Percentiles rank a stretch among this genome's conserved stretches.
These are phyloP conservation scores for Fusarium sp. DNA, from an alignment of 2,329 filamentous ascomycete genomes.

Conservation along the genomic window DNA sequence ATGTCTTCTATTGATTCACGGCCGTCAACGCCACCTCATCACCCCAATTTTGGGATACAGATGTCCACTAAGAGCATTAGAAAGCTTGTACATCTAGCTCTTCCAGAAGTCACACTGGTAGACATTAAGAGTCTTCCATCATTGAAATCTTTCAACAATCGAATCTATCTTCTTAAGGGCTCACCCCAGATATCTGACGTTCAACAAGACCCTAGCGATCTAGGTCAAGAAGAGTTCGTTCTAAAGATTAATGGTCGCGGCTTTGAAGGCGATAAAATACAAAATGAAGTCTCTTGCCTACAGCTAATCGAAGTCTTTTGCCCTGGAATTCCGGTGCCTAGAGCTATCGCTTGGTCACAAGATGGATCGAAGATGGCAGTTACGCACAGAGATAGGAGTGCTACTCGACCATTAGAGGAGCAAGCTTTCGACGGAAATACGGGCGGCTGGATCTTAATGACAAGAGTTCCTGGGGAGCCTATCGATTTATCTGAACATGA, in stretches of 20 bases:
- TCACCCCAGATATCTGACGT: fast-evolving
- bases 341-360: conserved; percentile 15
- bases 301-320: conserved; percentile 3
- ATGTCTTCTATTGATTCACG: background rate
- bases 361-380: background rate
- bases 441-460: conserved; percentile 23
- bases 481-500: background rate
- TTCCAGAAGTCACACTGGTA: background rate
- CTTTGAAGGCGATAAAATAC: conserved; percentile 6
- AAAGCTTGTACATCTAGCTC: background rate
- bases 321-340: background rate
- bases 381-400: fast-evolving
- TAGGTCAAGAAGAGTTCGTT: background rate
- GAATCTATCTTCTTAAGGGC: conserved; percentile 9
- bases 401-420: fast-evolving
- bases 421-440: background rate
- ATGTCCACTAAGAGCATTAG: background rate
- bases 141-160: conserved; percentile 18
- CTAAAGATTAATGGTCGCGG: conserved; percentile 24
- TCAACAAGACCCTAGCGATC: no score
- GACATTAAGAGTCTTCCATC: background rate
- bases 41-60: conserved; percentile 3
- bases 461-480: background rate
- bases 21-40: background rate
- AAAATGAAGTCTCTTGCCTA: conserved; percentile 24